Conservation (phyloP, 2,329 filamentous ascomycete genomes). For the Rutstroemia sp. region DNA sequence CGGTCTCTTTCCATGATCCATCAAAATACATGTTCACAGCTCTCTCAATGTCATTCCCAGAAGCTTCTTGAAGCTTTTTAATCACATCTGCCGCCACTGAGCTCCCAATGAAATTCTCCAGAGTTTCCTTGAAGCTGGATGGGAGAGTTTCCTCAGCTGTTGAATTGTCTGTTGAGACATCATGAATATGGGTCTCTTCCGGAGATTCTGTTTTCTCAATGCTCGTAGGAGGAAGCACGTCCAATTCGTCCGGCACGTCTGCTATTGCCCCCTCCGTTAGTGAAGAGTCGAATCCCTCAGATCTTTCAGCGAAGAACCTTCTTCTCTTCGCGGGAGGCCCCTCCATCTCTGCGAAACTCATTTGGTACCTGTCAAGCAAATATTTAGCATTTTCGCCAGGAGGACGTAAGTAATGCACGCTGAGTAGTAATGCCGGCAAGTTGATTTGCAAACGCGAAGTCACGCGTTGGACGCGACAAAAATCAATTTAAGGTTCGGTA, state of each 20-base stretch:
- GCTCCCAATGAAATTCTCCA: conserved; percentile 53
- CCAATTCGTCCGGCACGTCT: conserved; percentile 18
- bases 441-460: conserved; percentile 21
- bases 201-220: not conserved
- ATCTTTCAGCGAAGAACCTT: conserved; percentile 37
- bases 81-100: conserved; percentile 44
- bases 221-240: conserved; percentile 20
- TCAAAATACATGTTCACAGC: conserved; percentile 66
- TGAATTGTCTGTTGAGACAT: not conserved
- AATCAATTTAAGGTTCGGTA: conserved; percentile 5
- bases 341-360: conserved; percentile 24
- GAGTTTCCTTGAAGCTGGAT: conserved; percentile 44
- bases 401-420: not conserved
- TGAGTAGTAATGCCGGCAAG: not conserved
- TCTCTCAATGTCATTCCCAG: conserved; percentile 50
- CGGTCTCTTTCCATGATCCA: conserved; percentile 49
- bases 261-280: conserved; percentile 12
- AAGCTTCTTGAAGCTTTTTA: conserved; percentile 43
- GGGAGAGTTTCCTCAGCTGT: conserved; percentile 11
- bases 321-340: conserved; percentile 42
- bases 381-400: not conserved
- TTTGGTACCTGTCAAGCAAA: not conserved
- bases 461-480: conserved; percentile 13
- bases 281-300: conserved; percentile 20
- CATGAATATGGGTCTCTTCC: not conserved